These are phyloP conservation scores for Xylariaceae sp. DNA, from an alignment of 2,329 filamentous ascomycete genomes.

Conservation along the genomic window DNA sequence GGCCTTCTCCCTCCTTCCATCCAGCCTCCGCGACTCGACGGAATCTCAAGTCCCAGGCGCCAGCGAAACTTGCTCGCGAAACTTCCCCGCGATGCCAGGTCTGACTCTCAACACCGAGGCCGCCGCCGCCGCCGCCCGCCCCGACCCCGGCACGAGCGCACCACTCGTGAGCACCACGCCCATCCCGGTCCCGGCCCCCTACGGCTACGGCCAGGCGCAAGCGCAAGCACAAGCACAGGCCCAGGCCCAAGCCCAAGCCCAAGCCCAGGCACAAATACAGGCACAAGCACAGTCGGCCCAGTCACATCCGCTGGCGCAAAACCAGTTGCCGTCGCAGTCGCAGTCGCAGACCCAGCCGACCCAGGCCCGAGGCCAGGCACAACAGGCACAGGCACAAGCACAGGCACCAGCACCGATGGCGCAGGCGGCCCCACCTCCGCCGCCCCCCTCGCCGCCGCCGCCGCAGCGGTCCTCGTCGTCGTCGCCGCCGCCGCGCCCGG, in stretches of 20 bases:
- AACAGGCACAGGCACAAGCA: constrained; percentile 2
- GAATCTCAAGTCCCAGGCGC: no score
- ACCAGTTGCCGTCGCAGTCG: neutral
- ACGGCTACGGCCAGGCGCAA: constrained; percentile 2
- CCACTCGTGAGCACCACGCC: constrained; percentile 4
- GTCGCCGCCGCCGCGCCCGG: constrained; percentile 40
- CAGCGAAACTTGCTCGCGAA: no score
- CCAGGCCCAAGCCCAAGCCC: no score
- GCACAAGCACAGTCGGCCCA: constrained; percentile 1
- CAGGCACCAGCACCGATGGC: neutral
- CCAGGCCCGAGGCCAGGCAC: no score
- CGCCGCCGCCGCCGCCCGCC: constrained; percentile 4
- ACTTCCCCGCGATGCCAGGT: constrained; percentile 19
- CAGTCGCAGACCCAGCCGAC: constrained; percentile 1
- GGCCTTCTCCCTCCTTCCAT: no score
- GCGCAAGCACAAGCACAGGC: no score
- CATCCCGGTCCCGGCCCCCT: constrained; percentile 11
- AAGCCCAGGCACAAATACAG: constrained; percentile 3
- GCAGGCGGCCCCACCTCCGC: neutral
- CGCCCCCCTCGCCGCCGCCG: constrained; percentile 3
- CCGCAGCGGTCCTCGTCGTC: constrained; percentile 20
- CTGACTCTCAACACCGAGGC: constrained; percentile 22
- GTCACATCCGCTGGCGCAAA: no score
- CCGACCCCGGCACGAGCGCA: neutral
- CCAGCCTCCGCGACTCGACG: no score